Base-by-base conservation (phyloP, 305 asterid species). In the Rubia tinctorum region DNA sequence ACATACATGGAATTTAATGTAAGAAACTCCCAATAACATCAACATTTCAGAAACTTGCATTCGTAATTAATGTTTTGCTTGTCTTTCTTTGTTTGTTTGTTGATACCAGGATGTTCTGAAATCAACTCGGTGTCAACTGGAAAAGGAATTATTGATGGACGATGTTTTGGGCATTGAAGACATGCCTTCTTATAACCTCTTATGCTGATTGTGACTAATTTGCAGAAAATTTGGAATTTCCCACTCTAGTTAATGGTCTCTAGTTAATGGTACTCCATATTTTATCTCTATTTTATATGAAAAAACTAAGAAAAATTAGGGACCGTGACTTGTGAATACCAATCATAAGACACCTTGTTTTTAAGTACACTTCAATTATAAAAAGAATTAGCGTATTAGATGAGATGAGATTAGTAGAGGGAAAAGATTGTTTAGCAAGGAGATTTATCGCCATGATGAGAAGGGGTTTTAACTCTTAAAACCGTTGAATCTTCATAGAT, bases 1-100 rank as follows among this genome's bases (percentile, higher is more conserved):
- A 82, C 91, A 11, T 91, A 89, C 84, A 89, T 91, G 96, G 94
- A 91, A 76, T 91, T 91, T 83, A 89, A 91, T 58, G 97, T 91
- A 78, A 85, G 91, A 55, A n/a, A n/a, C 12, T 62, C 42, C 20
- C 68, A 18, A 15, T 10, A 47, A 8, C 23, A 60, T 25, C 25
- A 8, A 45, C 37, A 27, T 17, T 43, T 49, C 49, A 30, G 47
- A 22, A 22, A 64, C 23, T 37, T 34, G 43, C 20, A 30, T 64
- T 6, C 9, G 22, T 18, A 3, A 18, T 7, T 30, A 39, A 15
- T 65, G 69, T 0, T 65, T 65, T 65, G 12, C 18, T 65, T 4
- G 0, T 61, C 25, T 49, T 71, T 34, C n/a, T 30, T 2, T 40
- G 12, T 49, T 71, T 34, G 23, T 30, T 2, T 40, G 17, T 62